Conservation (phyloP, 805 yeast genomes). For the Schizosaccharomyces pombe region DNA sequence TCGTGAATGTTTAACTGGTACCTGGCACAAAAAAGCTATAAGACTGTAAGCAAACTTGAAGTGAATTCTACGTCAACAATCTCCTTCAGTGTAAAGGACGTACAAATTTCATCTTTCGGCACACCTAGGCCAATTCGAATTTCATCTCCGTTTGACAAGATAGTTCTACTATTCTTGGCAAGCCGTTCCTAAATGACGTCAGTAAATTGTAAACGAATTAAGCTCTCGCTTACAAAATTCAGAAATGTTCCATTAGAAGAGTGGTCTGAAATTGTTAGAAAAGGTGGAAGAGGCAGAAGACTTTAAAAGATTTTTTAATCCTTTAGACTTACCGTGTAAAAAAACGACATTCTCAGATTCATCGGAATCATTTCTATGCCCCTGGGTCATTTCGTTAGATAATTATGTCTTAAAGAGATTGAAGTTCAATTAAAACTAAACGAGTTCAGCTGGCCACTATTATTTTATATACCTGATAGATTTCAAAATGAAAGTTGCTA, state of each 20-base stretch:
- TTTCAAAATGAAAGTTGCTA: constrained; percentile 3
- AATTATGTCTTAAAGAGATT: too few relatives aligned
- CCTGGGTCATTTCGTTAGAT: not conserved
- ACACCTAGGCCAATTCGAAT: constrained; percentile 77
- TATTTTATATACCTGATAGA: not conserved
- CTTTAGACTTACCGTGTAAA: not conserved
- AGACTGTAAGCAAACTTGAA: constrained; percentile 5
- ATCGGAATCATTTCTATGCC: not conserved
- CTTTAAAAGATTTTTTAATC: not conserved
- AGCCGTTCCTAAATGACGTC: constrained; percentile 25
- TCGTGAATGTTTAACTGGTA: constrained; percentile 8
- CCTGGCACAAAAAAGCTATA: constrained; percentile 5
- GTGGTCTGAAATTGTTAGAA: not conserved
- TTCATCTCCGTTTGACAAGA: constrained; percentile 80
- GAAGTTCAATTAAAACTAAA: not conserved
- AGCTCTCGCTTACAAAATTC: constrained; percentile 1
- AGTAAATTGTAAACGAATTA: not conserved
- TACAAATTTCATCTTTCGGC: constrained; percentile 30
- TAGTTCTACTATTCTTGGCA: constrained; percentile 54
- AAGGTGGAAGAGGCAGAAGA: not conserved
- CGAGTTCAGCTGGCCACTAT: not conserved
- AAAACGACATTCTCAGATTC: not conserved
- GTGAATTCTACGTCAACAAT: too few relatives aligned
- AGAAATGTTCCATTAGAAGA: constrained; percentile 2
- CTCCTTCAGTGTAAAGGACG: constrained; percentile 19